phyloP scores from a whole-genome alignment of 805 yeast species.

The Wickerhamiella bombiphila region DNA sequence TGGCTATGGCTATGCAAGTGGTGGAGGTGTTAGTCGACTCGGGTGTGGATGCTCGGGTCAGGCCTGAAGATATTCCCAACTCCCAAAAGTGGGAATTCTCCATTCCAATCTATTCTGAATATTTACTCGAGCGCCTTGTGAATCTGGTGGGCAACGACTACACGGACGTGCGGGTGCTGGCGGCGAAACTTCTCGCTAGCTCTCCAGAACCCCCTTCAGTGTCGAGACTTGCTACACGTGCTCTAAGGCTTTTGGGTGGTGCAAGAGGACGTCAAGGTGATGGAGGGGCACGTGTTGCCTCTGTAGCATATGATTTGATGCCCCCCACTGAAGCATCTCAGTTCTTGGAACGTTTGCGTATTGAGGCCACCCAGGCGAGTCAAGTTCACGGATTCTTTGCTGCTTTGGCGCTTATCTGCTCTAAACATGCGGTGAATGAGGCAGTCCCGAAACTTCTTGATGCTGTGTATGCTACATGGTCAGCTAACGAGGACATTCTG shows the following conservation, averaged over 20 bases:
- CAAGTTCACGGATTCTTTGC: slow-evolving; percentile 40
- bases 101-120: slow-evolving; percentile 29
- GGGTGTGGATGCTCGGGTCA: slow-evolving; percentile 39
- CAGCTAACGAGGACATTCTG: slow-evolving; percentile 32
- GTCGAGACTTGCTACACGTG: neutral
- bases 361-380: slow-evolving; percentile 12
- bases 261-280: slow-evolving; percentile 52
- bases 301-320: slow-evolving; percentile 31
- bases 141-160: slow-evolving; percentile 56
- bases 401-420: slow-evolving; percentile 27
- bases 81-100: slow-evolving; percentile 30
- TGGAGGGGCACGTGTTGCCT: slow-evolving; percentile 58
- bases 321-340: slow-evolving; percentile 3
- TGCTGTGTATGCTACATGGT: slow-evolving; percentile 30
- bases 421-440: neutral
- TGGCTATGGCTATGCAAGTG: slow-evolving; percentile 36
- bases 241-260: slow-evolving; percentile 21
- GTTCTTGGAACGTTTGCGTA: slow-evolving; percentile 23
- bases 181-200: slow-evolving; percentile 34
- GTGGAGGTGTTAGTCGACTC: slow-evolving; percentile 34
- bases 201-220: slow-evolving; percentile 27
- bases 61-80: slow-evolving; percentile 17
- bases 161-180: slow-evolving; percentile 53
- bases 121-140: slow-evolving; percentile 35
- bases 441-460: neutral